Evolutionary conservation across 352 stramenopile species (phyloP).

Genomic region (Achlya hypogyna): DNA sequence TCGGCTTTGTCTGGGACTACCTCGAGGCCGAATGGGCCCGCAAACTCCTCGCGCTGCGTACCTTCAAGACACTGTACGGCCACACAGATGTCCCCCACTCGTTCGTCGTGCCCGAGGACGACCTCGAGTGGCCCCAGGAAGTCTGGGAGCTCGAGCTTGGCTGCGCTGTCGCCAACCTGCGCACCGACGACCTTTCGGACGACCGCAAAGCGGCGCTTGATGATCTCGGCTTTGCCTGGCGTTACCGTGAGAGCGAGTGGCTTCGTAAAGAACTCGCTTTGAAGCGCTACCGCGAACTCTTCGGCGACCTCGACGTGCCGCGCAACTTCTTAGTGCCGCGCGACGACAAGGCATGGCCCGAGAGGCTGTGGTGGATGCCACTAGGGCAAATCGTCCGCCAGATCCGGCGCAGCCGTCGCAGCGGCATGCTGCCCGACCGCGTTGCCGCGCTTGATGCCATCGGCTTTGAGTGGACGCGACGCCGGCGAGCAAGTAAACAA

Average conservation of each 20-base stretch:
- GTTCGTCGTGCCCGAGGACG: slow-evolving; percentile 44
- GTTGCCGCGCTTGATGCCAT: not conserved
- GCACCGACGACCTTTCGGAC: slow-evolving; percentile 1
- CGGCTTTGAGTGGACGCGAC: not conserved
- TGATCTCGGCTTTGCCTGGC: not conserved
- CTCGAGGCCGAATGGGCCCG: not conserved
- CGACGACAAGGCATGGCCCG: not conserved
- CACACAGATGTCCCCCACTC: slow-evolving; percentile 56
- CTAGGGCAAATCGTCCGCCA: not conserved
- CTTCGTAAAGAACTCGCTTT: not conserved
- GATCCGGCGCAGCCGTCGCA: not conserved
- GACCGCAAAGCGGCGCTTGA: not conserved
- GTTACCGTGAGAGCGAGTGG: not conserved
- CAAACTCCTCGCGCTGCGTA: slow-evolving; percentile 31
- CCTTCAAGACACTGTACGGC: slow-evolving; percentile 54
- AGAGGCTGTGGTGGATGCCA: not conserved
- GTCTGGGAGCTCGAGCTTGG: slow-evolving; percentile 47
- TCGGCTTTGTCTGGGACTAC: slow-evolving; percentile 16
- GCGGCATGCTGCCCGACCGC: not conserved
- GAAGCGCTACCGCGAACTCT: not conserved
- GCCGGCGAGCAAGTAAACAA: not conserved
- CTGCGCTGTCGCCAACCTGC: slow-evolving; percentile 55
- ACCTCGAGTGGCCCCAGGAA: slow-evolving; percentile 38
- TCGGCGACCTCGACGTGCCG: not conserved
- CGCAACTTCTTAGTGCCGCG: not conserved